Conservation (phyloP, 768 basidiomycete species). For the Crepidotus variabilis region DNA sequence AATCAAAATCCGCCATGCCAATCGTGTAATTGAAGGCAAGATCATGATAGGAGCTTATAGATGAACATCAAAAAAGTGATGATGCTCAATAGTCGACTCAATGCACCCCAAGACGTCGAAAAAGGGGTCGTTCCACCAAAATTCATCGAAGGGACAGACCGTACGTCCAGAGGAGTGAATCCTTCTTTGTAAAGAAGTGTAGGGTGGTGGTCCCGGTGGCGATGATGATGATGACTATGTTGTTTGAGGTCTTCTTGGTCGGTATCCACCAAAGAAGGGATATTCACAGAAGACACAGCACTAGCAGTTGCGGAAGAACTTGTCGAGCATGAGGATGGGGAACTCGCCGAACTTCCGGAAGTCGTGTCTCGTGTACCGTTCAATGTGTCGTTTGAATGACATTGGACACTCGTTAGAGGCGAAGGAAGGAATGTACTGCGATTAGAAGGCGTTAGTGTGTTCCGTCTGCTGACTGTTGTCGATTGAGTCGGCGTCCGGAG, state of each 20-base stretch:
- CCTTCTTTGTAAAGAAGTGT: conserved; percentile 5
- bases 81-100: conserved; percentile 22
- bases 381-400: not conserved
- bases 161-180: not conserved
- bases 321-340: not conserved
- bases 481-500: conserved; percentile 8
- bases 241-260: not conserved
- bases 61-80: conserved; percentile 22
- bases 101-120: conserved; percentile 19
- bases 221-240: not conserved
- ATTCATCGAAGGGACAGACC: not conserved
- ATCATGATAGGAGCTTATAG: conserved; percentile 24
- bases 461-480: conserved; percentile 4
- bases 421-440: not conserved
- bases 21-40: not conserved
- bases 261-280: not conserved
- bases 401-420: not conserved
- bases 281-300: not conserved
- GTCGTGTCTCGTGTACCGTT: not conserved
- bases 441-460: conserved; percentile 1
- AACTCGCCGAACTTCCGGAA: not conserved
- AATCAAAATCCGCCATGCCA: not conserved
- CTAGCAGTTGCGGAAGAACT: not conserved
- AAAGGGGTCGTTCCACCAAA: conserved; percentile 16
- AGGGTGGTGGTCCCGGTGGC: not conserved